These are phyloP conservation scores for Sordariomycetes sp. DNA, from an alignment of 2,329 filamentous ascomycete genomes.

Conservation along the genomic window DNA sequence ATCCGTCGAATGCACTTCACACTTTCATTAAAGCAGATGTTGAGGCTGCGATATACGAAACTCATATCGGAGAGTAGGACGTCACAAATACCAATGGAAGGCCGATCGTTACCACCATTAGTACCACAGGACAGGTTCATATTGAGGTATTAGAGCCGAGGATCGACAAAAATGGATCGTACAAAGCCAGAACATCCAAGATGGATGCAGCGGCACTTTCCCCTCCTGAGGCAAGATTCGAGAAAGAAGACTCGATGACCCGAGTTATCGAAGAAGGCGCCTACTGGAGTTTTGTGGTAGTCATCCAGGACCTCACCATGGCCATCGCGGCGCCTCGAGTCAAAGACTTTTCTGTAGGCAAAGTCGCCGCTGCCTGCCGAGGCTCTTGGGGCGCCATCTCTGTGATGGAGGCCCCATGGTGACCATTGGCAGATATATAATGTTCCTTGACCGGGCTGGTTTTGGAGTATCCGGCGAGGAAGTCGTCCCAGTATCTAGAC, in stretches of 20 bases:
- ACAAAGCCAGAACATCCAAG: background rate
- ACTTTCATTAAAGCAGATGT: background rate
- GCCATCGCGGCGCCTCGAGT: background rate
- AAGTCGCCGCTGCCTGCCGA: background rate
- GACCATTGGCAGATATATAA: background rate
- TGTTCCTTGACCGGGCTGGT: background rate
- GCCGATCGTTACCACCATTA: background rate
- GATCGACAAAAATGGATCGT: background rate
- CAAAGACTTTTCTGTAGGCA: background rate
- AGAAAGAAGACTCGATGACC: background rate
- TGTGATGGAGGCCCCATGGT: background rate
- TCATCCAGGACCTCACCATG: background rate
- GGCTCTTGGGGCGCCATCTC: too few species aligned
- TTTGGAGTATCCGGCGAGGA: background rate
- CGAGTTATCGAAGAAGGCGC: background rate
- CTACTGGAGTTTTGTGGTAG: background rate
- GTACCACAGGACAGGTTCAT: background rate
- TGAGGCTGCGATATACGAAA: background rate
- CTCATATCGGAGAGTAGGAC: background rate
- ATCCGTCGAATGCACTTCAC: too few species aligned
- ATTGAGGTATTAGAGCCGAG: background rate
- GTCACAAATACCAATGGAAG: background rate
- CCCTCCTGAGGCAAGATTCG: background rate
- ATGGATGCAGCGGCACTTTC: background rate
- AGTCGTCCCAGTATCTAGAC: background rate